Conservation (phyloP, 306 rosid species). For the Lagenaria siceraria region DNA sequence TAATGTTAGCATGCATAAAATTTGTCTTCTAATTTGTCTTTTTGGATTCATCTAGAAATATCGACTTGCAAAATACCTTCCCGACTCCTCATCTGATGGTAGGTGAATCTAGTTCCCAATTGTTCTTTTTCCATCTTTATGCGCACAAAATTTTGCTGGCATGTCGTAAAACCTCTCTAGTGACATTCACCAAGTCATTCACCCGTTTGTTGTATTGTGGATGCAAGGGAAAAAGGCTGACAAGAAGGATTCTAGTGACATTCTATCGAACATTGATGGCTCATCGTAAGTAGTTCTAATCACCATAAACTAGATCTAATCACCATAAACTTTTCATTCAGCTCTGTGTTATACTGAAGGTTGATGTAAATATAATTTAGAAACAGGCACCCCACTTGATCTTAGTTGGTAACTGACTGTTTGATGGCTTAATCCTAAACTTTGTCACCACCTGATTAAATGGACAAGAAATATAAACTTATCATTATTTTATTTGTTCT, state of each 20-base stretch:
- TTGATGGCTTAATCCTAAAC: background rate
- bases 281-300: constrained; percentile 69
- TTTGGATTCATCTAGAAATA: constrained; percentile 61
- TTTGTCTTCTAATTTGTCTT: constrained; percentile 1
- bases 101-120: constrained; percentile 21
- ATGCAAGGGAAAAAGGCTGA: constrained; percentile 76
- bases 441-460: background rate
- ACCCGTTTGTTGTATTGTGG: constrained; percentile 20
- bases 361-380: background rate
- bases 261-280: constrained; percentile 68
- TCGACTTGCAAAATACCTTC: constrained; percentile 90
- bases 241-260: constrained; percentile 81
- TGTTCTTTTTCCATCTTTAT: constrained; percentile 11
- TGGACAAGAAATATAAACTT: background rate
- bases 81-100: constrained; percentile 84
- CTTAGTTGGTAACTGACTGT: background rate
- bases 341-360: background rate
- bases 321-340: constrained; percentile 2
- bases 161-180: background rate
- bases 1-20: background rate
- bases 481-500: background rate
- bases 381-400: background rate
- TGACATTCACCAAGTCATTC: constrained; percentile 11
- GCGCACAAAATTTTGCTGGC: background rate
- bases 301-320: constrained; percentile 9